Base-by-base conservation (phyloP, 805 yeast species). In the Wickerhamomyces sydowiorum region DNA sequence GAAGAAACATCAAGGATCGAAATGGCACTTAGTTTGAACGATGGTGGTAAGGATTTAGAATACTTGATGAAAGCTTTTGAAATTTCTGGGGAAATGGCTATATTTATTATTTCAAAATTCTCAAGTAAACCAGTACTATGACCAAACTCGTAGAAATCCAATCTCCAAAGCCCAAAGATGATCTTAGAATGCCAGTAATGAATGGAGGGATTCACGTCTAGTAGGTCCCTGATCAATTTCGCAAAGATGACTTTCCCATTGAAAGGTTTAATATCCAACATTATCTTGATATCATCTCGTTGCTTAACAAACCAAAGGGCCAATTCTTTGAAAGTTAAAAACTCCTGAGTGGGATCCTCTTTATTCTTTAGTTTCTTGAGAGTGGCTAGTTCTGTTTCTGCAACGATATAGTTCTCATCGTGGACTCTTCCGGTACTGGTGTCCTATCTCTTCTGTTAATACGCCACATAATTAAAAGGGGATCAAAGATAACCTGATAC, bases 21-120 rank as follows among this genome's bases (percentile, higher is more conserved):
- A 33, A 82, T 73, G 25, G 81, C 85, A 23, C 69, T 66, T 40
- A 80, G 67, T 59, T 75, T 78, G 51, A 67, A 69, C 51, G 62
- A 51, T 8, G 68, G 62, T 31, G 61, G 51, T 15, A 69, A 48
- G 35, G 62, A 48, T 34, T 60, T 48, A 22, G 73, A 65, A 35
- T 72, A 73, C 37, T 59, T 45, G 17, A 67, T 50, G 18, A 66
- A 62, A 5, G 45, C 42, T 15, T 50, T 44, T 9, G 71, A 65
- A 25, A 60, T 49, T 5, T 59, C 56, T 21, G 67, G 52, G 1
- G 67, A 60, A 28, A 65, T 48, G 4, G 66, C 50, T 21, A 66
- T 67, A 38, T 61, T 67, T 20, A 67, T 57, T 18, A 65, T 54
- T 18, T 57, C 49, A 44, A 64, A 67, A 14, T 59, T 62, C 27